Evolutionary conservation across 1,139 yeast species (phyloP).

Genomic region (Debaryomyces fabryi): DNA sequence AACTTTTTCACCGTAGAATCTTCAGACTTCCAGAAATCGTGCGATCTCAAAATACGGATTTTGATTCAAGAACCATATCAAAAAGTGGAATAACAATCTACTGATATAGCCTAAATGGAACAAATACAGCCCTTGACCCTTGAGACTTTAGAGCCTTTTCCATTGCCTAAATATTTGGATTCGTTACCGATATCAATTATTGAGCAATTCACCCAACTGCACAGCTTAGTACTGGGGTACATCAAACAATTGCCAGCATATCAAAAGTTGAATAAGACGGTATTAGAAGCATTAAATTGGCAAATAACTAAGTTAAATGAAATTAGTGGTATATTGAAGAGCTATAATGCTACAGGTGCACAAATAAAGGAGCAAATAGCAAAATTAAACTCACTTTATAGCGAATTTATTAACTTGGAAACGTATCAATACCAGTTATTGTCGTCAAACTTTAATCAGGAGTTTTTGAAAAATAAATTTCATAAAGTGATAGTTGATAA

Average conservation of each 20-base stretch:
- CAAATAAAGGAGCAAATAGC: constrained; percentile 31
- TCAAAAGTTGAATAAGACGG: constrained; percentile 20
- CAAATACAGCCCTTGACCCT: constrained; percentile 13
- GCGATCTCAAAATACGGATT: background rate
- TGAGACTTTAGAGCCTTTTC: constrained; percentile 26
- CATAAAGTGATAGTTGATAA: constrained; percentile 27
- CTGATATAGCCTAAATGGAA: background rate
- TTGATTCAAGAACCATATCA: background rate
- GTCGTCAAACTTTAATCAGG: constrained; percentile 41
- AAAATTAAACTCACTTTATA: constrained; percentile 29
- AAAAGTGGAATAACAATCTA: background rate
- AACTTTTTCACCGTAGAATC: background rate
- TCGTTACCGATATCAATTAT: constrained; percentile 32
- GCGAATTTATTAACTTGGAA: constrained; percentile 40
- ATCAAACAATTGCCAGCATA: constrained; percentile 29
- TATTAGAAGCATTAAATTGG: constrained; percentile 21
- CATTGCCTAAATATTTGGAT: constrained; percentile 32
- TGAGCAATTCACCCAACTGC: constrained; percentile 30
- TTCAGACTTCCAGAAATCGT: background rate
- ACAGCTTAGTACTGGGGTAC: constrained; percentile 36
- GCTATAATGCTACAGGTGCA: constrained; percentile 28
- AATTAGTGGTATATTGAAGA: constrained; percentile 26
- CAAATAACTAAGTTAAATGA: constrained; percentile 27
- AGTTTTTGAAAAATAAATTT: constrained; percentile 32
- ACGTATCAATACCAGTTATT: constrained; percentile 44